Conservation (phyloP, 78 protist species). For the Paulinella micropora region DNA sequence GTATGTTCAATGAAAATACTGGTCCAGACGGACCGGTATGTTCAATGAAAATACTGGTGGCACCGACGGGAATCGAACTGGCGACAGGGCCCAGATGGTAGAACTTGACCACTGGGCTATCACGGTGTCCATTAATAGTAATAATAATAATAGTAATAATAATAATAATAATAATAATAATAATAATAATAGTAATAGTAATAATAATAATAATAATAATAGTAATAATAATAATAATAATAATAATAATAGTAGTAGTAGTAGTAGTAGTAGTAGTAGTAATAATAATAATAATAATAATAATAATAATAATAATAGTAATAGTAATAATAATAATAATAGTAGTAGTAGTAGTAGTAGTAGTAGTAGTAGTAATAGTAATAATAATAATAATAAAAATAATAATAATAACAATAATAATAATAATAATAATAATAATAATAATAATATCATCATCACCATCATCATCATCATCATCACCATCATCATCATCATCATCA, state of each 20-base stretch:
- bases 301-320: not conserved
- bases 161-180: conserved; percentile 2
- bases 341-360: not conserved
- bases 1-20: too few relatives aligned
- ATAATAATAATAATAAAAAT: not conserved
- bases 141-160: not conserved
- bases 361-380: too few relatives aligned
- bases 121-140: too few relatives aligned
- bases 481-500: too few relatives aligned
- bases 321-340: conserved; percentile 1
- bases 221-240: not conserved
- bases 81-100: too few relatives aligned
- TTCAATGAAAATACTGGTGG: too few relatives aligned
- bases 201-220: conserved; percentile 5
- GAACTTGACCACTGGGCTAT: too few relatives aligned
- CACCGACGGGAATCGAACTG: too few relatives aligned
- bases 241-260: not conserved
- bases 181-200: not conserved
- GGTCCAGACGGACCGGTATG: too few relatives aligned
- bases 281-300: conserved; percentile 2
- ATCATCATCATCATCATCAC: too few relatives aligned
- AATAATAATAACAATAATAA: conserved; percentile 1
- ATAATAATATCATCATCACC: not conserved
- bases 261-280: not conserved
- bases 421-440: conserved; percentile 2